Conservation (phyloP, 352 stramenopile genomes). For the Globisporangium alternatum region DNA sequence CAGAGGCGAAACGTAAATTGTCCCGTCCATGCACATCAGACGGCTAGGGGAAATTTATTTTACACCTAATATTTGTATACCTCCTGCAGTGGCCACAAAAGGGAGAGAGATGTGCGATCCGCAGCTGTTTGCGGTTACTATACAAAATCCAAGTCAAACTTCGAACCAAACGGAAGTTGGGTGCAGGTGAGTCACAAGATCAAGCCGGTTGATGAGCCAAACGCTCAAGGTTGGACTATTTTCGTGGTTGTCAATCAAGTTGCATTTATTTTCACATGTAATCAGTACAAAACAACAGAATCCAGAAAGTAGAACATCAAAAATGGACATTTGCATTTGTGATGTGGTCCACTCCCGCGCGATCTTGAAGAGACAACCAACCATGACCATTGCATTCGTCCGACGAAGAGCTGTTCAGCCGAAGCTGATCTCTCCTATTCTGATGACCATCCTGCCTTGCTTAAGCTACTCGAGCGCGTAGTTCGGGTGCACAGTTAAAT, state of each 20-base stretch:
- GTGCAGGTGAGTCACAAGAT: constrained; percentile 9
- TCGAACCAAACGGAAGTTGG: constrained; percentile 8
- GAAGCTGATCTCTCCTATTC: not conserved
- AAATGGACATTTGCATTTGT: too few species aligned
- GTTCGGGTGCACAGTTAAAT: constrained; percentile 80
- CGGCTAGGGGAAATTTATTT: not conserved
- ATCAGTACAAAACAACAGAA: not conserved
- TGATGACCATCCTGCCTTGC: not conserved
- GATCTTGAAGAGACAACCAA: too few species aligned
- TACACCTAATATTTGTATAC: not conserved
- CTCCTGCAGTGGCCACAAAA: not conserved
- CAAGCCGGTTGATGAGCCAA: not conserved
- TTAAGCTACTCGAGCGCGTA: constrained; percentile 62
- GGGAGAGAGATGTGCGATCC: constrained; percentile 6
- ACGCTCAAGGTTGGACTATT: too few species aligned
- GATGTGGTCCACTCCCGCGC: too few species aligned
- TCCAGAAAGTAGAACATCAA: not conserved
- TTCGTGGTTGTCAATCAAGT: too few species aligned
- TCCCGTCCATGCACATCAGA: not conserved
- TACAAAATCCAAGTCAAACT: not conserved
- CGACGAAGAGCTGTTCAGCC: too few species aligned
- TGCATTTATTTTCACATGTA: too few species aligned
- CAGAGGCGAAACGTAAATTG: not conserved
- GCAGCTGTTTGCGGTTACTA: not conserved
- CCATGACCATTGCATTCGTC: too few species aligned